Percentiles rank a stretch among this genome's conserved stretches.
These are phyloP conservation scores for Wallemia ichthyophaga DNA, from an alignment of 1,284 basidiomycete genomes.

Conservation along the genomic window DNA sequence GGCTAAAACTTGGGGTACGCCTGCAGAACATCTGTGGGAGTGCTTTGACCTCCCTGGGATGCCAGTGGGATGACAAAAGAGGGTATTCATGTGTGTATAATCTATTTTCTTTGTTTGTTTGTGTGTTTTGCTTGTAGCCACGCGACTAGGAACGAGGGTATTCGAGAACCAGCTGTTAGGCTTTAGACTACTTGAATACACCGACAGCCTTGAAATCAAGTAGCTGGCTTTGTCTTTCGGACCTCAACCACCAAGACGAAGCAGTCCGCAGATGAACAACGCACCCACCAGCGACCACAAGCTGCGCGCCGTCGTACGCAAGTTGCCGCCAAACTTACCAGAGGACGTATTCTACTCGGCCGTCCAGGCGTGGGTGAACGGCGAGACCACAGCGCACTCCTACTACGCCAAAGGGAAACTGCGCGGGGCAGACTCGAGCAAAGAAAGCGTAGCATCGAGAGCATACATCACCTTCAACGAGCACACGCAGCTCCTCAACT, in stretches of 20 bases:
- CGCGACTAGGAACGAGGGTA: too few relatives aligned
- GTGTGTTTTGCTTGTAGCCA: too few relatives aligned
- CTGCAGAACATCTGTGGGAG: background rate
- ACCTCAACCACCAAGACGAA: too few relatives aligned
- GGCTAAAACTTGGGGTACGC: background rate
- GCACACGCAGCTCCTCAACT: constrained; percentile 35
- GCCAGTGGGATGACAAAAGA: background rate
- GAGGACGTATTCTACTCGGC: constrained; percentile 80
- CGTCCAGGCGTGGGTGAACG: constrained; percentile 50
- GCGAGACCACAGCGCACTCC: constrained; percentile 38
- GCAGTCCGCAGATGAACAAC: too few relatives aligned
- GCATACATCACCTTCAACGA: constrained; percentile 74
- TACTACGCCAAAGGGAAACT: constrained; percentile 35
- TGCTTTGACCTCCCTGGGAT: background rate
- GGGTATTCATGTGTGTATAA: background rate
- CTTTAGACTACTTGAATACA: too few relatives aligned
- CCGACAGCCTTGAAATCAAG: too few relatives aligned
- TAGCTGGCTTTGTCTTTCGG: too few relatives aligned
- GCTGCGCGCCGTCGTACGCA: constrained; percentile 61
- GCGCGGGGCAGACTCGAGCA: constrained; percentile 27
- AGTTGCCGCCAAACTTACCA: constrained; percentile 70
- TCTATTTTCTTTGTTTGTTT: background rate
- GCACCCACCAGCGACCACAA: background rate
- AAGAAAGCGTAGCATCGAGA: constrained; percentile 52
- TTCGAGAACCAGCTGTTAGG: too few relatives aligned